These are phyloP conservation scores for Penicillium alfredii DNA, from an alignment of 495 filamentous ascomycete species.

Conservation along the genomic window DNA sequence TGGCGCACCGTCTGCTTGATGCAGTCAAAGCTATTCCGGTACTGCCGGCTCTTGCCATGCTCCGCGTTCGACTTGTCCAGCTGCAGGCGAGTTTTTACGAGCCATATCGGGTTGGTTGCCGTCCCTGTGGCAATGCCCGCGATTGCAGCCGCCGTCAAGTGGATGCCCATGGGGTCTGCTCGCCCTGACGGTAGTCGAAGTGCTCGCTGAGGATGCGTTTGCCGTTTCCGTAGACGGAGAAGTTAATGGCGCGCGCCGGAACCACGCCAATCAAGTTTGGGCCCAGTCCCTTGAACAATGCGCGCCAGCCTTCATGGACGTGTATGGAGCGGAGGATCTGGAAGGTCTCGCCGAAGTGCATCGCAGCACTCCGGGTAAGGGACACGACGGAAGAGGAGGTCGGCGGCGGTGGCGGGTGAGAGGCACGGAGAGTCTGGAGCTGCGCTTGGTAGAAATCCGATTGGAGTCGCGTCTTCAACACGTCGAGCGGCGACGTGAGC, in stretches of 20 bases:
- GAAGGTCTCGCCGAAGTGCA: slow-evolving; percentile 52
- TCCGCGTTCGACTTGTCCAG: slow-evolving; percentile 47
- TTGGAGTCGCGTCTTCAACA: slow-evolving; percentile 84
- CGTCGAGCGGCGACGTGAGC: slow-evolving; percentile 83
- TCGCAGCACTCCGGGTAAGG: slow-evolving; percentile 37
- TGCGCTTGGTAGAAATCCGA: slow-evolving; percentile 84
- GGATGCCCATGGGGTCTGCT: slow-evolving; percentile 44
- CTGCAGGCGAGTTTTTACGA: slow-evolving; percentile 55
- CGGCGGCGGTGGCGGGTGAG: slow-evolving; percentile 34
- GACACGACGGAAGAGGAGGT: slow-evolving; percentile 37
- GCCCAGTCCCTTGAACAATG: slow-evolving; percentile 54
- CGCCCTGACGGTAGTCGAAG: slow-evolving; percentile 36
- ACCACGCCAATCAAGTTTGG: slow-evolving; percentile 54
- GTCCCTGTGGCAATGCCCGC: slow-evolving; percentile 56
- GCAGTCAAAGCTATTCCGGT: slow-evolving; percentile 51
- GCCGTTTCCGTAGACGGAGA: slow-evolving; percentile 54
- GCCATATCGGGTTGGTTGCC: slow-evolving; percentile 56
- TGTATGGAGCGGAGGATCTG: slow-evolving; percentile 52
- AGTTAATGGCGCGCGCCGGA: slow-evolving; percentile 53
- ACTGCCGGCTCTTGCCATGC: slow-evolving; percentile 39
- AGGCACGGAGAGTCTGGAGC: slow-evolving; percentile 40
- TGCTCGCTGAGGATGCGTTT: slow-evolving; percentile 45
- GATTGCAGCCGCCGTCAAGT: slow-evolving; percentile 45
- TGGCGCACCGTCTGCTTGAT: slow-evolving; percentile 46
- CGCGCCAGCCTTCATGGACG: slow-evolving; percentile 49